phyloP scores from a whole-genome alignment of 2,329 filamentous ascomycete species.

The Madurella fahalii region DNA sequence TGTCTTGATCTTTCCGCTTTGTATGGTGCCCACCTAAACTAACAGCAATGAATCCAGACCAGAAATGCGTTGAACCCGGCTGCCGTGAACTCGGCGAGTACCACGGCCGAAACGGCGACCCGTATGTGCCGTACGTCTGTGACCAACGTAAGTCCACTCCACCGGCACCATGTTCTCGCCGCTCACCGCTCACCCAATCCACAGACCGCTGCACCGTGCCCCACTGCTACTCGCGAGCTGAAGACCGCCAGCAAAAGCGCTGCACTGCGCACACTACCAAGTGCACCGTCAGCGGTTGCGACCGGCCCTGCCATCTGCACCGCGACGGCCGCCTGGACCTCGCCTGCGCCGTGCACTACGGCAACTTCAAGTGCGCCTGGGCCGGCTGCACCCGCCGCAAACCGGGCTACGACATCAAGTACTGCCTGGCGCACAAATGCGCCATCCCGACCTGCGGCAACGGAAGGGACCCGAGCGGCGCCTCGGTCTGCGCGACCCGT shows the following conservation, averaged over 20 bases:
- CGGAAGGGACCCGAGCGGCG: neutral
- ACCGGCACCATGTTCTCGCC: neutral
- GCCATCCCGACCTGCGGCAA: constrained; percentile 9
- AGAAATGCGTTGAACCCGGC: constrained; percentile 14
- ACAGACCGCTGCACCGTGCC: constrained; percentile 18
- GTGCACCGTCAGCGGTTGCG: constrained; percentile 15
- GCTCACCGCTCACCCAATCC: neutral
- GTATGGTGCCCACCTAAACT: neutral
- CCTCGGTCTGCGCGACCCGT: neutral
- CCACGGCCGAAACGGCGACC: neutral
- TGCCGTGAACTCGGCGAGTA: constrained; percentile 18
- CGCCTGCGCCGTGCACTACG: constrained; percentile 19
- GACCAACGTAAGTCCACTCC: neutral
- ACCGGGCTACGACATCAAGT: constrained; percentile 6
- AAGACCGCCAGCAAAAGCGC: constrained; percentile 14
- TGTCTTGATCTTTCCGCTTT: neutral
- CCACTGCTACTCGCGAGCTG: constrained; percentile 11
- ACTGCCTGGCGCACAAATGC: constrained; percentile 22
- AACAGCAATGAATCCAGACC: constrained; percentile 6
- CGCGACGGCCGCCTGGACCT: constrained; percentile 14
- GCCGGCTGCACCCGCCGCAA: constrained; percentile 13
- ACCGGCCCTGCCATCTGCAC: constrained; percentile 11
- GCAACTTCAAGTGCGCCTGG: constrained; percentile 13
- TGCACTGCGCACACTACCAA: constrained; percentile 15
- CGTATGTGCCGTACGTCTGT: constrained; percentile 21